phyloP scores from a whole-genome alignment of 2,329 filamentous ascomycete species.

The Berkeleyomyces rouxiae region DNA sequence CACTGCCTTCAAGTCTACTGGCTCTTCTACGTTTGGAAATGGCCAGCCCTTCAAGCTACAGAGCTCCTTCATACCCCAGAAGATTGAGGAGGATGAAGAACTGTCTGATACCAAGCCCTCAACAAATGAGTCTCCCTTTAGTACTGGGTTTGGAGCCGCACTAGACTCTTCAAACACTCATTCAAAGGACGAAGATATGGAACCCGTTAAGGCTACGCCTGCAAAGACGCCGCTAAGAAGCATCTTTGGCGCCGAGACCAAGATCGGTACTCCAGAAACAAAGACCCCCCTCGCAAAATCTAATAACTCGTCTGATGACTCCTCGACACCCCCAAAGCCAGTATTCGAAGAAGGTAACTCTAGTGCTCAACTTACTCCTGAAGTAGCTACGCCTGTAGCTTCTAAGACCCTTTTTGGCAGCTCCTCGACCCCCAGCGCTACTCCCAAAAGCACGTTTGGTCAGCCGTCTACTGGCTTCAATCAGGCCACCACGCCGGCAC shows the following conservation, averaged over 20 bases:
- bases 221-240: constrained; percentile 24
- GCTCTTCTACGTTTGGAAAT: constrained; percentile 24
- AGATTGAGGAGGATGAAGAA: constrained; percentile 43
- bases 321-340: not conserved
- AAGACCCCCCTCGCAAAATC: constrained; percentile 2
- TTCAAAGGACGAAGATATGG: constrained; percentile 38
- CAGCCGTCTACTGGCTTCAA: not conserved
- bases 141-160: constrained; percentile 41
- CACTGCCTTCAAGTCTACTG: constrained; percentile 22
- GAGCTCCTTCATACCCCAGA: constrained; percentile 50
- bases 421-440: not conserved
- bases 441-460: not conserved
- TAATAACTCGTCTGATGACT: not conserved
- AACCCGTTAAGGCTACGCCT: constrained; percentile 21
- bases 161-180: constrained; percentile 29
- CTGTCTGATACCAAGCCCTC: constrained; percentile 18
- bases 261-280: constrained; percentile 1
- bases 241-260: constrained; percentile 17
- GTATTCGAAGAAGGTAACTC: not conserved
- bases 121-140: constrained; percentile 36
- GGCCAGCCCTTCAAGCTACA: constrained; percentile 45
- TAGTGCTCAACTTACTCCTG: not conserved
- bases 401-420: not conserved
- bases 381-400: not conserved
- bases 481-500: not conserved